Percentiles rank a stretch among this genome's conserved stretches.
Conservation (phyloP, 306 rosid species). For the Cucumis melo region DNA sequence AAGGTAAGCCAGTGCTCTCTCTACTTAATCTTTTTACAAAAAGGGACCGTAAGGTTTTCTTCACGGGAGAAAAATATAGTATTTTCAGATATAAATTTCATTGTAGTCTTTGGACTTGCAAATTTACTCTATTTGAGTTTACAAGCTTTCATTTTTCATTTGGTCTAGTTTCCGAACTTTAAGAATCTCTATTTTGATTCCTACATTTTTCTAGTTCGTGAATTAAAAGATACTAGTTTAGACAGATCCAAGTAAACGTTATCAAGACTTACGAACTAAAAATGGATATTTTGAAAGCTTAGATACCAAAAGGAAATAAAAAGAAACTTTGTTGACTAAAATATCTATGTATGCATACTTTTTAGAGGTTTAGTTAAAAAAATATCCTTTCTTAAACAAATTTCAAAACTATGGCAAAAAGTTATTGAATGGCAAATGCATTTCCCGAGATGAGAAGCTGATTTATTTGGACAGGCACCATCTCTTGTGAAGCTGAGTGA, state of each 20-base stretch:
- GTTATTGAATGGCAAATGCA: background rate
- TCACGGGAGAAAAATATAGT: background rate
- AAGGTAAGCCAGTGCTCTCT: constrained; percentile 13
- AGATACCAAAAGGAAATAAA: background rate
- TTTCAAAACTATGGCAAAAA: background rate
- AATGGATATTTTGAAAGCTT: background rate
- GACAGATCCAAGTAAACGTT: background rate
- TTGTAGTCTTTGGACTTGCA: background rate
- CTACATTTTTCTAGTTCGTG: background rate
- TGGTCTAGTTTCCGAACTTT: background rate
- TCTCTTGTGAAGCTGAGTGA: constrained; percentile 37
- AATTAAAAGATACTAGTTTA: background rate
- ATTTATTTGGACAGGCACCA: constrained; percentile 16
- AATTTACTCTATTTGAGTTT: background rate
- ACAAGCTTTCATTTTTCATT: background rate
- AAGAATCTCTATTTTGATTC: background rate
- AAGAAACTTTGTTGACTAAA: too few relatives aligned
- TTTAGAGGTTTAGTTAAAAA: background rate
- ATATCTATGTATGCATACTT: background rate
- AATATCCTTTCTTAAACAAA: background rate
- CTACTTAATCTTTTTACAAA: background rate
- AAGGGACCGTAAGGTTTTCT: background rate
- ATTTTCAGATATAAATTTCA: background rate
- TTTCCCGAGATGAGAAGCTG: background rate
- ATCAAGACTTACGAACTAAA: background rate